These are phyloP conservation scores for Pyrenochaeta sp. DNA, from an alignment of 2,329 filamentous ascomycete species.

Conservation along the genomic window DNA sequence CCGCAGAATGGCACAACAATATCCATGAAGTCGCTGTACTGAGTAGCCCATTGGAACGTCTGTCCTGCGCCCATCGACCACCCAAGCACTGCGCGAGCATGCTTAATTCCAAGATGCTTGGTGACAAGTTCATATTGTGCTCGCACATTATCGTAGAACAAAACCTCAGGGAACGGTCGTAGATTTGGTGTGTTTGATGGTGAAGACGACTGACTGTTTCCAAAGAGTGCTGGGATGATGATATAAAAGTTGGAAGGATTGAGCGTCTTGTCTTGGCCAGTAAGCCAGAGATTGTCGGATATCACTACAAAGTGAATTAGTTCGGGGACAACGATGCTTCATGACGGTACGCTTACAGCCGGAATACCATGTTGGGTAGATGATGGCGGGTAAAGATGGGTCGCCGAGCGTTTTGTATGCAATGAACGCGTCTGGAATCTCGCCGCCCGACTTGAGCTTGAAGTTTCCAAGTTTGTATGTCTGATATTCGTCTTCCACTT, in stretches of 20 bases:
- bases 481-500: constrained; percentile 52
- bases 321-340: not conserved
- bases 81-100: constrained; percentile 69
- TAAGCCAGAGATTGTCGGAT: constrained; percentile 77
- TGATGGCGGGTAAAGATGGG: constrained; percentile 68
- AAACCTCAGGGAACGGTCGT: constrained; percentile 68
- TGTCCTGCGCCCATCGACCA: constrained; percentile 78
- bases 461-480: constrained; percentile 71
- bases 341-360: constrained; percentile 55
- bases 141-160: constrained; percentile 74
- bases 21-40: constrained; percentile 72
- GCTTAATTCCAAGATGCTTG: constrained; percentile 66
- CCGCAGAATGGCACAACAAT: constrained; percentile 72
- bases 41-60: constrained; percentile 70
- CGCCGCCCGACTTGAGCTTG: constrained; percentile 70
- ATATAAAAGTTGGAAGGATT: constrained; percentile 73
- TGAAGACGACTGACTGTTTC: constrained; percentile 73
- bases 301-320: constrained; percentile 55
- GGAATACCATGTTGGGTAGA: constrained; percentile 82
- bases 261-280: constrained; percentile 71
- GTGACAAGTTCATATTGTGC: constrained; percentile 74
- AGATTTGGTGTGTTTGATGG: constrained; percentile 68
- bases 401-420: constrained; percentile 81
- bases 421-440: constrained; percentile 70
- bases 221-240: constrained; percentile 73